These are phyloP conservation scores for Amanita muscaria DNA, from an alignment of 768 basidiomycete genomes.

Conservation along the genomic window DNA sequence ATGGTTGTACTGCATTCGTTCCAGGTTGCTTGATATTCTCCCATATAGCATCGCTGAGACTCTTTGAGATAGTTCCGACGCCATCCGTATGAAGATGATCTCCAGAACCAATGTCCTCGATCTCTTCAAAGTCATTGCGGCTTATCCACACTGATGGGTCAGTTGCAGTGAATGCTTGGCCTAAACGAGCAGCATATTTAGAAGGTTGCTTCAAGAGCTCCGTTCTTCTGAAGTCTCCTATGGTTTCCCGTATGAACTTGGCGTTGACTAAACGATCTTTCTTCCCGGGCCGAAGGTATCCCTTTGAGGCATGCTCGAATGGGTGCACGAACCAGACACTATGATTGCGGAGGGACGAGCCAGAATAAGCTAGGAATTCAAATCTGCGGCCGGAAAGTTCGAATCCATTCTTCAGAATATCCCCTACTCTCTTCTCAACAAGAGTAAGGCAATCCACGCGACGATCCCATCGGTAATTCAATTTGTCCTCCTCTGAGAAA, in stretches of 20 bases:
- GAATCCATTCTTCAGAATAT: slow-evolving; percentile 54
- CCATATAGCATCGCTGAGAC: slow-evolving; percentile 56
- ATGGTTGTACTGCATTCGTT: slow-evolving; percentile 36
- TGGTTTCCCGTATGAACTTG: slow-evolving; percentile 44
- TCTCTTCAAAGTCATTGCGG: slow-evolving; percentile 50
- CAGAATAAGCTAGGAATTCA: slow-evolving; percentile 78
- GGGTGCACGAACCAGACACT: slow-evolving; percentile 76
- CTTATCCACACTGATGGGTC: slow-evolving; percentile 57
- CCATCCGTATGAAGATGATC: slow-evolving; percentile 62
- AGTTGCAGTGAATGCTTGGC: slow-evolving; percentile 80
- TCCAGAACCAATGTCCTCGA: slow-evolving; percentile 44
- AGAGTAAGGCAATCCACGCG: slow-evolving; percentile 52
- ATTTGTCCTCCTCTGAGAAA: slow-evolving; percentile 75
- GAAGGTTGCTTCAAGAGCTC: slow-evolving; percentile 50
- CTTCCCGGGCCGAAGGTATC: neutral
- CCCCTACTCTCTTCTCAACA: slow-evolving; percentile 50
- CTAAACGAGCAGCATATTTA: slow-evolving; percentile 74
- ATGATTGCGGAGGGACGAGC: slow-evolving; percentile 68
- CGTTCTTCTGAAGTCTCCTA: slow-evolving; percentile 60
- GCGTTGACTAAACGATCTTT: slow-evolving; percentile 34
- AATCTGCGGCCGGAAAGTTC: slow-evolving; percentile 61
- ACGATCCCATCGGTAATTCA: slow-evolving; percentile 65
- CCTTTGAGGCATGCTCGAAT: slow-evolving; percentile 35
- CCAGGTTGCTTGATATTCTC: slow-evolving; percentile 33
- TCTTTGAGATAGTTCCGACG: slow-evolving; percentile 65